These are phyloP conservation scores for Penicillium herquei DNA, from an alignment of 495 filamentous ascomycete species.

Conservation along the genomic window DNA sequence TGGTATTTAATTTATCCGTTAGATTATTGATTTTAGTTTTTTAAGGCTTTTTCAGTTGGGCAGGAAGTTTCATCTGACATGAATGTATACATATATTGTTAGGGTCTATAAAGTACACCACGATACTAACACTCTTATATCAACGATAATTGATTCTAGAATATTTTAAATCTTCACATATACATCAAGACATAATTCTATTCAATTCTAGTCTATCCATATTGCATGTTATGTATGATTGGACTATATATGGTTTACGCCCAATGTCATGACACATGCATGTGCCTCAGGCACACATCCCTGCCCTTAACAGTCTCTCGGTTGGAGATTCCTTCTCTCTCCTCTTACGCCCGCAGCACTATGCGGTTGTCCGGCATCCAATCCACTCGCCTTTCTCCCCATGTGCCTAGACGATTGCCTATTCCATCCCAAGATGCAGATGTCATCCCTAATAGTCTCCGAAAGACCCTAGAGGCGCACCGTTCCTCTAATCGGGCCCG, in stretches of 20 bases:
- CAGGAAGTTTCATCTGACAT: no score
- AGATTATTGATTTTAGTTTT: no score
- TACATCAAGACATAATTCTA: no score
- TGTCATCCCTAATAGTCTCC: constrained; percentile 37
- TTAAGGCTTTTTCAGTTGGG: no score
- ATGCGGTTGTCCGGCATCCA: constrained; percentile 27
- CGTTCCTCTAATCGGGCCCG: constrained; percentile 45
- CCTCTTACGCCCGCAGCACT: neutral
- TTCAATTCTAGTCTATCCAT: no score
- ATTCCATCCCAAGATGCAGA: constrained; percentile 13
- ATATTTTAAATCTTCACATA: no score
- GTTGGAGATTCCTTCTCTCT: constrained; percentile 5
- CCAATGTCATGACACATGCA: neutral
- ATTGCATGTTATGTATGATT: no score
- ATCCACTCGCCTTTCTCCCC: constrained; percentile 14
- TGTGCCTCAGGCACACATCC: neutral
- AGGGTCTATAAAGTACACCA: no score
- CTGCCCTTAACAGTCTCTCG: neutral
- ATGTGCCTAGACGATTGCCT: constrained; percentile 16
- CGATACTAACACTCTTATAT: no score
- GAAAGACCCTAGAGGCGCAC: constrained; percentile 52
- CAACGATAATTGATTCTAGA: no score
- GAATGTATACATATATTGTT: no score
- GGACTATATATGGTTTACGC: neutral
- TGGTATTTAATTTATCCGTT: no score